Evolutionary conservation across 1,139 yeast species (phyloP).

Genomic region (Geotrichum macrosporum): DNA sequence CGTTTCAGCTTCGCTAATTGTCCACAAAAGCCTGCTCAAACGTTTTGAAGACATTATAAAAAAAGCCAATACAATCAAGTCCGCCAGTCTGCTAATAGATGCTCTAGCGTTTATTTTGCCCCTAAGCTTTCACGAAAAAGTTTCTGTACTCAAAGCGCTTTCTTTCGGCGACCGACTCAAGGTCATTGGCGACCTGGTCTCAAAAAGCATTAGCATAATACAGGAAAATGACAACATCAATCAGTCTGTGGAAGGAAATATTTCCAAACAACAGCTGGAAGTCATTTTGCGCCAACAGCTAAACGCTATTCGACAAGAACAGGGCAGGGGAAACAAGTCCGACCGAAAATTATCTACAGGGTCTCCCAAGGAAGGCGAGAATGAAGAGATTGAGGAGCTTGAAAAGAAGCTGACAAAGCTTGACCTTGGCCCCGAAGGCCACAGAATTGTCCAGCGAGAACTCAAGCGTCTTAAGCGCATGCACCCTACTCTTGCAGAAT

Average conservation of each 20-base stretch:
- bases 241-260: slow-evolving; percentile 25
- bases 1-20: slow-evolving; percentile 8
- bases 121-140: slow-evolving; percentile 33
- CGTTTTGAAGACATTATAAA: slow-evolving; percentile 13
- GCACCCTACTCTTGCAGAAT: slow-evolving; percentile 67
- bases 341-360: slow-evolving; percentile 4
- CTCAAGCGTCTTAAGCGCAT: slow-evolving; percentile 57
- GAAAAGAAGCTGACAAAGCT: slow-evolving; percentile 30
- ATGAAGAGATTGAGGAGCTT: slow-evolving; percentile 37
- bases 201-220: slow-evolving; percentile 23
- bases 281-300: slow-evolving; percentile 31
- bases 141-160: slow-evolving; percentile 32
- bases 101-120: slow-evolving; percentile 39
- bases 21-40: slow-evolving; percentile 8
- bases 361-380: slow-evolving; percentile 30
- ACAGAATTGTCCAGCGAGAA: slow-evolving; percentile 56
- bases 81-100: slow-evolving; percentile 38
- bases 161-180: slow-evolving; percentile 31
- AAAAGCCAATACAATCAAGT: slow-evolving; percentile 23
- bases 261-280: slow-evolving; percentile 32
- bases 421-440: slow-evolving; percentile 38
- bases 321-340: slow-evolving; percentile 25
- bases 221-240: slow-evolving; percentile 29
- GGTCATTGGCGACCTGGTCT: slow-evolving; percentile 30
- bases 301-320: slow-evolving; percentile 31